Base-by-base conservation (phyloP, 495 filamentous ascomycete genomes). In the Geopyxis carbonaria region DNA sequence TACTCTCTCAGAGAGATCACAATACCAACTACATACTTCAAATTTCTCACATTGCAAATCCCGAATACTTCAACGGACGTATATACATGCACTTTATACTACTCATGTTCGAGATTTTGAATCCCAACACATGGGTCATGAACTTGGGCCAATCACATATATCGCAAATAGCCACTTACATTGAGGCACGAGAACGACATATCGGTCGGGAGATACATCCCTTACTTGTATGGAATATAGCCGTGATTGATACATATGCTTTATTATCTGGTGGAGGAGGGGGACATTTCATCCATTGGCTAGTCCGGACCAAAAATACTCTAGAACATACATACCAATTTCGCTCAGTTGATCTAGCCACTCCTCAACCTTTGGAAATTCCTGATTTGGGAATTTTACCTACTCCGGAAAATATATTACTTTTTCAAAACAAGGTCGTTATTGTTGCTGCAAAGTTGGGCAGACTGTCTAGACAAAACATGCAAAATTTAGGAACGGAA, bases 11-110 rank as follows among this genome's bases (percentile, higher is more conserved):
- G n/a, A n/a, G n/a, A n/a, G n/a, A n/a, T n/a, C n/a, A n/a, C n/a
- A n/a, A n/a, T n/a, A n/a, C n/a, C n/a, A n/a, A n/a, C n/a, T n/a
- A n/a, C n/a, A n/a, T n/a, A n/a, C n/a, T n/a, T n/a, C n/a, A n/a
- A n/a, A n/a, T n/a, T n/a, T n/a, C n/a, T n/a, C n/a, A n/a, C n/a
- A n/a, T n/a, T n/a, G n/a, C n/a, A n/a, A n/a, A n/a, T n/a, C n/a
- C n/a, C n/a, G n/a, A n/a, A n/a, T 58, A 62, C 18, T 69, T 69
- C 1, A 67, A 76, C 50, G 70, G 67, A 16, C 54, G 66, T 1
- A 69, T 74, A 37, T 56, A 72, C 4, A 70, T 69, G 0, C 70
- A 76, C 44, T 72, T 75, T 45, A 50, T 75, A 9, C 61, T 75
- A n/a, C 63, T 75, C 16, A 55, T 76, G 22, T 75, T 70, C 37